Evolutionary conservation across 371 early-diverging fungal genomes (phyloP), one percentile per base, ranked within the genome.

Genomic region (Homolaphlyctis polyrhiza): DNA sequence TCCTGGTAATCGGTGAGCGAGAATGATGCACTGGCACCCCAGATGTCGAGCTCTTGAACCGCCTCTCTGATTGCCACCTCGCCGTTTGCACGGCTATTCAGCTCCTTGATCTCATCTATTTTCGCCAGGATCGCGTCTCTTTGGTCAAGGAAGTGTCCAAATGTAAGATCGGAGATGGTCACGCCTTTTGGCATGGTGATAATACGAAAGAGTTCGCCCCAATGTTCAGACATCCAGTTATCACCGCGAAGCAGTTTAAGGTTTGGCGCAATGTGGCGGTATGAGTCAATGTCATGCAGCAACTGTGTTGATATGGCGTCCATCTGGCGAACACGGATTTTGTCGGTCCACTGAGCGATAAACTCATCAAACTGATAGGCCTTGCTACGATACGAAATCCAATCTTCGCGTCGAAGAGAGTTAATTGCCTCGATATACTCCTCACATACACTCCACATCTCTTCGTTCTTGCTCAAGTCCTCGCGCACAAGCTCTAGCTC

Each of bases 21-120:
- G 63, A 84, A 82, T 13, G 57, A 54, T 1, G 76, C 65, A 16
- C 72, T 62, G 16, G 78, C 78, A 1, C 79, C 78, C 84, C 84
- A 84, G 51, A 80, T 69, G 21, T 84, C 84, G 18, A 84, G 57
- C 57, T 84, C 84, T 54, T 80, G 75, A 27, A 84, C 61, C 2
- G 82, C 80, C 57, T 82, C 79, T 18, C 82, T 58, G 25, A 84
- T 79, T 4, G 72, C 63, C 25, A 79, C 66, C 64, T 84, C 82
- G 6, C 76, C 80, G 62, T 69, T 71, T 0, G 81, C 84, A 0
- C 82, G 66, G 35, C 62, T 66, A 61, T 79, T 77, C 27, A 84
- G 65, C 47, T 82, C 81, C 36, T 75, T 72, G 35, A 84, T 66
- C 28, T 68, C 70, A 14, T 69, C 60, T 16, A 79, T 57, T 14